Evolutionary conservation across 495 filamentous ascomycete genomes (phyloP).

Genomic region (Talaromyces stipitatus): DNA sequence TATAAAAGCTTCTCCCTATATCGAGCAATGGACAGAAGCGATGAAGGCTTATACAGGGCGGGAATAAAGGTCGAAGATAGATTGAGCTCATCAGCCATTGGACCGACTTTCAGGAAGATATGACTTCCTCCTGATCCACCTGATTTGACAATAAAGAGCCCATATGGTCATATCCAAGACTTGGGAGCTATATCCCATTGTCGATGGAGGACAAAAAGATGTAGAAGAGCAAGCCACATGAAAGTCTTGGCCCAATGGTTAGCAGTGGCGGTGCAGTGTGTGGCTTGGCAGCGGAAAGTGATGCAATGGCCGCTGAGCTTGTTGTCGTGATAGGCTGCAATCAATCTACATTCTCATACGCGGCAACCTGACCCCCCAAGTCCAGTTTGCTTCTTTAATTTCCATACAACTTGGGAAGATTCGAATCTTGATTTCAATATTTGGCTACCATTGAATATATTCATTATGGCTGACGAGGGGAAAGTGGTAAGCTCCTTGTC

Average conservation of each 20-base stretch:
- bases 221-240: not conserved
- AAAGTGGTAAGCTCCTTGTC: slow-evolving; percentile 3
- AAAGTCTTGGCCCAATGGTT: not conserved
- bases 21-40: slow-evolving; percentile 69
- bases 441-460: not conserved
- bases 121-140: not conserved
- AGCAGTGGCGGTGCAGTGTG: not conserved
- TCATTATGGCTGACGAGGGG: slow-evolving; percentile 6
- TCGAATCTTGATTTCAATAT: not conserved
- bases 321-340: not conserved
- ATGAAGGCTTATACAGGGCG: slow-evolving; percentile 68
- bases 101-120: not conserved
- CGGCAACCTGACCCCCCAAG: not conserved
- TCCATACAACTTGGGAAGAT: not conserved
- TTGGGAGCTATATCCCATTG: not conserved
- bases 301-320: not conserved
- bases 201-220: not conserved
- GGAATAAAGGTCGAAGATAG: slow-evolving; percentile 62
- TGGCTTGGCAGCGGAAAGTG: not conserved
- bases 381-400: no score
- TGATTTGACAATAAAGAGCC: not conserved
- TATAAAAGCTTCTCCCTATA: slow-evolving; percentile 69
- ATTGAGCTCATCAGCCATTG: slow-evolving; percentile 43
- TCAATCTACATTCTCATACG: not conserved
- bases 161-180: not conserved